Evolutionary conservation across 768 basidiomycete species (phyloP).

Genomic region (Psilocybe cyanescens): DNA sequence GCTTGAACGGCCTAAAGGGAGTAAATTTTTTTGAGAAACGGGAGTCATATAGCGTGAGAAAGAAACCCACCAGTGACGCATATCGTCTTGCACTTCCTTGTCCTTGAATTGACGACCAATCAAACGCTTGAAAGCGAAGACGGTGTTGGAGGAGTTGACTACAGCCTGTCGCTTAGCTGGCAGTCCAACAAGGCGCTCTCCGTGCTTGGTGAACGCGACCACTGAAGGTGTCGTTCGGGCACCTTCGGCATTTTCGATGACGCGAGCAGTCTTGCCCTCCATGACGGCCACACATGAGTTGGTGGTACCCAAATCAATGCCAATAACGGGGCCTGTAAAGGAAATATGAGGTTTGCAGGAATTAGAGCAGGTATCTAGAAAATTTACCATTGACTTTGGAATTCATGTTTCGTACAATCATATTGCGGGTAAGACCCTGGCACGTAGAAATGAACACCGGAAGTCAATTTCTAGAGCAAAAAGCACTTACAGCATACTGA

Average conservation of each 20-base stretch:
- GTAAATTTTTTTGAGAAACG: neutral
- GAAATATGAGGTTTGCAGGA: neutral
- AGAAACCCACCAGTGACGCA: constrained; percentile 71
- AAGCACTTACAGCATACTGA: constrained; percentile 60
- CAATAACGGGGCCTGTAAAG: constrained; percentile 78
- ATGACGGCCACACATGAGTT: constrained; percentile 93
- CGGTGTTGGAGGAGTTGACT: constrained; percentile 93
- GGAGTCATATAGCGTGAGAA: constrained; percentile 8
- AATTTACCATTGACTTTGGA: constrained; percentile 85
- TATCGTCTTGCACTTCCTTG: constrained; percentile 91
- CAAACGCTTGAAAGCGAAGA: constrained; percentile 92
- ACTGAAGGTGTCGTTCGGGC: constrained; percentile 98
- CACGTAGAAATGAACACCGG: constrained; percentile 8
- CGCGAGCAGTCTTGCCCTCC: constrained; percentile 94
- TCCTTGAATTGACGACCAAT: constrained; percentile 95
- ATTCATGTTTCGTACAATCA: constrained; percentile 93
- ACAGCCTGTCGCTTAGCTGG: constrained; percentile 98
- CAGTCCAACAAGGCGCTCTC: constrained; percentile 93
- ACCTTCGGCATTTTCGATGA: constrained; percentile 98
- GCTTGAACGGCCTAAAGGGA: constrained; percentile 72
- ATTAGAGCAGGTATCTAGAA: constrained; percentile 15
- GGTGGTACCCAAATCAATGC: constrained; percentile 96
- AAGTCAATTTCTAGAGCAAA: neutral
- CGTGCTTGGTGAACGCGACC: constrained; percentile 98
- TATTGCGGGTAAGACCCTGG: constrained; percentile 69